Percentiles rank a stretch among this genome's conserved stretches.
phyloP scores from a whole-genome alignment of 2,329 filamentous ascomycete species.

The Verticillium nubilum region DNA sequence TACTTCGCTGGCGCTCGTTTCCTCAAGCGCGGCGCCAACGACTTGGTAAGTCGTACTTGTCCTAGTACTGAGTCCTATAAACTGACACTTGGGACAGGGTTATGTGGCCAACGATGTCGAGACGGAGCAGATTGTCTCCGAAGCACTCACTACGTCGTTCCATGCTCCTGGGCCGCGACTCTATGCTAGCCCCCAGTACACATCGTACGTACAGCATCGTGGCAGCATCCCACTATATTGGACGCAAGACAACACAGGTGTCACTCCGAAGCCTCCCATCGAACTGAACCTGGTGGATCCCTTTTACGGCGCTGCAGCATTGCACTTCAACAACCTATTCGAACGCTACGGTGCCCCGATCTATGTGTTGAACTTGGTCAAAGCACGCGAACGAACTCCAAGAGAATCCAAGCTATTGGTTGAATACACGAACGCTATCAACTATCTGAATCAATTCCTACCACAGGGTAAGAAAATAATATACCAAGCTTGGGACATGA shows the following conservation, averaged over 20 bases:
- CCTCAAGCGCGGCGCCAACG: slow-evolving; percentile 89
- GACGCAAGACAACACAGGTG: slow-evolving; percentile 93
- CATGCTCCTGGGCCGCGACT: slow-evolving; percentile 82
- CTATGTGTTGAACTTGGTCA: slow-evolving; percentile 88
- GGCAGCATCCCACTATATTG: slow-evolving; percentile 96
- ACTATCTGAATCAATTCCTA: slow-evolving; percentile 91
- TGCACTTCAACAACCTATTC: slow-evolving; percentile 95
- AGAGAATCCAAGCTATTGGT: slow-evolving; percentile 85
- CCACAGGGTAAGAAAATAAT: slow-evolving; percentile 80
- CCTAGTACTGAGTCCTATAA: background rate
- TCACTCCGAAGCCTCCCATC: slow-evolving; percentile 94
- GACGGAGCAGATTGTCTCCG: slow-evolving; percentile 96
- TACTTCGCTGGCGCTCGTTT: slow-evolving; percentile 94
- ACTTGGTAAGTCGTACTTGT: slow-evolving; percentile 45
- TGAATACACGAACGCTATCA: slow-evolving; percentile 82
- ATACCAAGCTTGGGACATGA: slow-evolving; percentile 98
- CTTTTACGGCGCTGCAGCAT: slow-evolving; percentile 85
- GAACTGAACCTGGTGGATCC: slow-evolving; percentile 93
- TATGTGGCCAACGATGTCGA: slow-evolving; percentile 99
- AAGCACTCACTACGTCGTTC: slow-evolving; percentile 90
- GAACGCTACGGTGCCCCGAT: slow-evolving; percentile 88
- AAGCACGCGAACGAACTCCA: slow-evolving; percentile 79
- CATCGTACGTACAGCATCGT: slow-evolving; percentile 93
- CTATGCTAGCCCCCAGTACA: slow-evolving; percentile 86
- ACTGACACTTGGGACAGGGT: slow-evolving; percentile 40